A percentile compares a stretch with the other conserved stretches of the same genome.
Conservation (phyloP, 2,329 filamentous ascomycete species). For the Sarocladium kiliense region DNA sequence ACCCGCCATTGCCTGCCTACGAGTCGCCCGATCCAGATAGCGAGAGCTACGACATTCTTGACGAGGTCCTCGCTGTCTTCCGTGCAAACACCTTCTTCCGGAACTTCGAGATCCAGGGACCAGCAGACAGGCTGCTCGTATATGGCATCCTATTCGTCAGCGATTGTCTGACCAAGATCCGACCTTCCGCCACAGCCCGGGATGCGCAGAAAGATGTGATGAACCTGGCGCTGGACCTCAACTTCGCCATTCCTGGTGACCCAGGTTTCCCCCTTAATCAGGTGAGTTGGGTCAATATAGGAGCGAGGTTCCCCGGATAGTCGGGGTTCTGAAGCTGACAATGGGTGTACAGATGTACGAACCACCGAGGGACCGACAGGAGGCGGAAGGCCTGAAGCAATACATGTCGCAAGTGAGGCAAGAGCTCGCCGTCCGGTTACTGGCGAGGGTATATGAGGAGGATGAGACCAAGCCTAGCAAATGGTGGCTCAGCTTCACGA, state of each 20-base stretch:
- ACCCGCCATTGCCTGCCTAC: conserved; percentile 49
- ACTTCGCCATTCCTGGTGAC: conserved; percentile 93
- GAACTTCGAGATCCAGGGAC: conserved; percentile 98
- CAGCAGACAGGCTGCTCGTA: conserved; percentile 87
- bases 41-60: conserved; percentile 92
- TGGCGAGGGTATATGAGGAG: conserved; percentile 84
- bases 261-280: conserved; percentile 92
- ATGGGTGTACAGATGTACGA: conserved; percentile 77
- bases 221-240: conserved; percentile 84
- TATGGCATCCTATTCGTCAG: conserved; percentile 95
- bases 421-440: conserved; percentile 76
- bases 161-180: conserved; percentile 85
- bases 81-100: conserved; percentile 98
- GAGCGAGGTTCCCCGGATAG: too few relatives aligned
- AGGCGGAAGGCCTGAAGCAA: conserved; percentile 81
- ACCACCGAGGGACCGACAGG: conserved; percentile 76
- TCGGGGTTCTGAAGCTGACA: neutral
- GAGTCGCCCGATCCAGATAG: conserved; percentile 74
- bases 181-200: conserved; percentile 60
- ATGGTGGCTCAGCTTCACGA: conserved; percentile 99
- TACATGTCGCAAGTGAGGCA: conserved; percentile 92
- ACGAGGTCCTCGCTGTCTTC: conserved; percentile 89
- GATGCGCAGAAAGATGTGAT: conserved; percentile 69
- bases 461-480: conserved; percentile 65
- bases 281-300: too few relatives aligned